phyloP scores from a whole-genome alignment of 768 basidiomycete genomes.

The Pulveroboletus ravenelii region DNA sequence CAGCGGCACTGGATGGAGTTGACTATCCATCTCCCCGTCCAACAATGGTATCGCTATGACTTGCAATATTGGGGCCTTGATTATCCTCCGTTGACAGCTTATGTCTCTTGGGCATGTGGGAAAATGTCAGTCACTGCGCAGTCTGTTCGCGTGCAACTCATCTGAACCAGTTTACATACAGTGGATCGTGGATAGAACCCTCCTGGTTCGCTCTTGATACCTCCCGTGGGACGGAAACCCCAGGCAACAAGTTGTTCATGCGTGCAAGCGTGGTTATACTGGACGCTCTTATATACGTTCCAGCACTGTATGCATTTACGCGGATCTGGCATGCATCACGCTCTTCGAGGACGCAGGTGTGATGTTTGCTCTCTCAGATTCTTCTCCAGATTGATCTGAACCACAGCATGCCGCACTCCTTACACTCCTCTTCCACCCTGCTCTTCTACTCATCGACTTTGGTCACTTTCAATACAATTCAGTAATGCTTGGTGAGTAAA shows the following conservation, averaged over 20 bases:
- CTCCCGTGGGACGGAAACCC: slow-evolving; percentile 70
- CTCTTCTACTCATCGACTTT: slow-evolving; percentile 79
- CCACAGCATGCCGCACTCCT: slow-evolving; percentile 51
- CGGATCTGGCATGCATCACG: slow-evolving; percentile 61
- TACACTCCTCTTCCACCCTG: slow-evolving; percentile 76
- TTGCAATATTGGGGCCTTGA: slow-evolving; percentile 92
- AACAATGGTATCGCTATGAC: slow-evolving; percentile 86
- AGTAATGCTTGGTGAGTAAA: slow-evolving; percentile 74
- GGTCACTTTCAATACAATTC: slow-evolving; percentile 97
- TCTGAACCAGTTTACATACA: slow-evolving; percentile 17
- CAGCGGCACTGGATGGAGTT: slow-evolving; percentile 96
- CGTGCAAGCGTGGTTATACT: slow-evolving; percentile 64
- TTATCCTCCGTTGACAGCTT: slow-evolving; percentile 92
- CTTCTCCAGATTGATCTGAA: not conserved
- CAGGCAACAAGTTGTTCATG: slow-evolving; percentile 72
- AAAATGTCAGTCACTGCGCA: slow-evolving; percentile 49
- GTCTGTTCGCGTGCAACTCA: slow-evolving; percentile 1
- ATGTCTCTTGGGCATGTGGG: slow-evolving; percentile 81
- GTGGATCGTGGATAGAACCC: slow-evolving; percentile 47
- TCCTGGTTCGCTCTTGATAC: slow-evolving; percentile 67
- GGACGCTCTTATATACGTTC: slow-evolving; percentile 71
- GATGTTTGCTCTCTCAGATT: slow-evolving; percentile 1
- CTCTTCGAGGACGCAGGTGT: slow-evolving; percentile 76
- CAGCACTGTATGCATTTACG: slow-evolving; percentile 65
- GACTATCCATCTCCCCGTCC: slow-evolving; percentile 68